phyloP scores from a whole-genome alignment of 1,284 basidiomycete species.

The Austroboletus niveus region DNA sequence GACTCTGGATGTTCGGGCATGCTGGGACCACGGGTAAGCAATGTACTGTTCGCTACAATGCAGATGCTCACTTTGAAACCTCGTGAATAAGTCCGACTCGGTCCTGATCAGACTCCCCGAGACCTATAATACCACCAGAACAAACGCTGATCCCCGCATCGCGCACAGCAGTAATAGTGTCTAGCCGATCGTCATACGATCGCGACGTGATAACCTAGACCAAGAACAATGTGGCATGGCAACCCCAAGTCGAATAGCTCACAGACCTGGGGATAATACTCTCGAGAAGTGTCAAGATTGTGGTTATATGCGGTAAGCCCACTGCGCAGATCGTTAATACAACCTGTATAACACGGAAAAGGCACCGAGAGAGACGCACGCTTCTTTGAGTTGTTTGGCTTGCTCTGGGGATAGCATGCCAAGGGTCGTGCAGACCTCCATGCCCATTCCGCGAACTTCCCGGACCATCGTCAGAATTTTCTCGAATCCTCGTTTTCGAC shows the following conservation, averaged over 20 bases:
- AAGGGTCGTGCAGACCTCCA: constrained; percentile 98
- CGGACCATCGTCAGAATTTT: constrained; percentile 92
- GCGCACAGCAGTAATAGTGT: constrained; percentile 88
- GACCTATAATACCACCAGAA: constrained; percentile 93
- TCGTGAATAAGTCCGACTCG: constrained; percentile 95
- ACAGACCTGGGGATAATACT: constrained; percentile 88
- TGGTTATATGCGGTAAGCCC: constrained; percentile 98
- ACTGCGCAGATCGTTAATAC: constrained; percentile 36
- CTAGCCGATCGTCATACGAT: constrained; percentile 90
- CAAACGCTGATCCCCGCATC: constrained; percentile 97
- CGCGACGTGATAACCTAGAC: constrained; percentile 90
- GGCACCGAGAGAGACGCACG: constrained; percentile 48
- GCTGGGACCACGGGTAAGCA: constrained; percentile 40
- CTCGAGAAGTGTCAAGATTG: constrained; percentile 96
- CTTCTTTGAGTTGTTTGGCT: constrained; percentile 90
- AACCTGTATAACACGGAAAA: not conserved
- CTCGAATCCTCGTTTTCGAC: constrained; percentile 93
- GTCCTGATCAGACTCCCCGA: constrained; percentile 91
- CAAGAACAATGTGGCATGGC: constrained; percentile 5
- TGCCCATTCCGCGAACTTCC: constrained; percentile 85
- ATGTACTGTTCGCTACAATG: not conserved
- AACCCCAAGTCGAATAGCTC: not conserved
- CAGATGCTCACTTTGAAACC: constrained; percentile 70
- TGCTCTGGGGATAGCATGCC: constrained; percentile 96
- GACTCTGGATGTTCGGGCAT: constrained; percentile 96